phyloP scores from a whole-genome alignment of 148 eudicot genomes.

The Vaccinium corymbosum region DNA sequence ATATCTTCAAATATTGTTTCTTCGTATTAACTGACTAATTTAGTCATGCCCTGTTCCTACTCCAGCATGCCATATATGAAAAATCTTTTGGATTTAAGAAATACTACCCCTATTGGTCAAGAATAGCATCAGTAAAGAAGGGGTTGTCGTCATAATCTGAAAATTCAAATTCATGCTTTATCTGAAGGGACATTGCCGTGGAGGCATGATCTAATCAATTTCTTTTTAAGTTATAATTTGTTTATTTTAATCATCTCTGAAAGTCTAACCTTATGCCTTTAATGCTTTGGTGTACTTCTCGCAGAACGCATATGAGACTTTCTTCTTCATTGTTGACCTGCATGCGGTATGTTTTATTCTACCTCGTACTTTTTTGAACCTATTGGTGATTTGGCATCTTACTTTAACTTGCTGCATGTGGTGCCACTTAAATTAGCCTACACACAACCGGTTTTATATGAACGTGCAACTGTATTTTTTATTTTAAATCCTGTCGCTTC shows the following conservation, averaged over 20 bases:
- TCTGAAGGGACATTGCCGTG: background rate
- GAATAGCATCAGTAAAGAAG: background rate
- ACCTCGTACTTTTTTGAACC: background rate
- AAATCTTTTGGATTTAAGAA: background rate
- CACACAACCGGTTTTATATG: background rate
- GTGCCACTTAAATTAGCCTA: background rate
- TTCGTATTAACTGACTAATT: background rate
- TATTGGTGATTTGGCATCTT: background rate
- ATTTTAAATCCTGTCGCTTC: background rate
- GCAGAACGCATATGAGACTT: slow-evolving; percentile 82
- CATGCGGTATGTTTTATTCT: slow-evolving; percentile 73
- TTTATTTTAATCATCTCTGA: background rate
- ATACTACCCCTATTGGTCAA: background rate
- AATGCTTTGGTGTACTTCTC: slow-evolving; percentile 20
- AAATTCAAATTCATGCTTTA: background rate
- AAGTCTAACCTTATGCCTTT: background rate
- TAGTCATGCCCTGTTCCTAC: background rate
- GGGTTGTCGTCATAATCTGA: background rate
- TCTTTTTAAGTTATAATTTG: background rate
- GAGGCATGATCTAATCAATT: background rate
- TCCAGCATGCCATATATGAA: background rate
- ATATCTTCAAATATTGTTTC: background rate
- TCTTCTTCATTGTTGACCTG: slow-evolving; percentile 94
- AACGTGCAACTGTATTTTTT: background rate
- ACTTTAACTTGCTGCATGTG: slow-evolving; percentile 9